phyloP scores from a whole-genome alignment of 257 asterid genomes.

The Capsicum pubescens region DNA sequence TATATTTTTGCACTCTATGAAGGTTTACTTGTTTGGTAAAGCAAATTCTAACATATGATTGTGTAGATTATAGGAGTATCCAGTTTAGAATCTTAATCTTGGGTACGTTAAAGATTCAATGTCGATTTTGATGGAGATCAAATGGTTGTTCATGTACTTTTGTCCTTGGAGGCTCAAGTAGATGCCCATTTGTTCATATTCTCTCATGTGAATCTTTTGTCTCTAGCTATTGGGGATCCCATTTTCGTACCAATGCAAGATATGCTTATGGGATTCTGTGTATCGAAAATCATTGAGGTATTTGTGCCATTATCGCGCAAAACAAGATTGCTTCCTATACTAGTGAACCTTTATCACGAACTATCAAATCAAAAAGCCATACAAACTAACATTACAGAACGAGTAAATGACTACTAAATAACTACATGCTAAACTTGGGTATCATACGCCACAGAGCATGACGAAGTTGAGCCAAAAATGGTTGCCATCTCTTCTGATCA shows the following conservation, averaged over 20 bases:
- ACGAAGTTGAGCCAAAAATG: too few relatives aligned
- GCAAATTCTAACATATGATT: background rate
- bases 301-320: background rate
- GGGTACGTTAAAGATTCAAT: background rate
- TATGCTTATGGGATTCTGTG: too few relatives aligned
- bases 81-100: background rate
- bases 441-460: too few relatives aligned
- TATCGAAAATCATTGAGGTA: background rate
- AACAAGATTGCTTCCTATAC: background rate
- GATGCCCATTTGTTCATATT: background rate
- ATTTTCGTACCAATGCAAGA: too few relatives aligned
- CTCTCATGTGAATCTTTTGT: constrained; percentile 3
- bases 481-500: too few relatives aligned
- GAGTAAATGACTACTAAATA: too few relatives aligned
- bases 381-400: too few relatives aligned
- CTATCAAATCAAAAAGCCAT: too few relatives aligned
- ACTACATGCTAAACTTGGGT: too few relatives aligned
- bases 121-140: background rate
- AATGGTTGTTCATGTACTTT: constrained; percentile 26
- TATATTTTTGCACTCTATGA: constrained; percentile 19
- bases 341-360: background rate
- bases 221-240: too few relatives aligned
- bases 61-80: constrained; percentile 10
- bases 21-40: background rate
- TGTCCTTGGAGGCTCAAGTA: background rate